phyloP scores from a whole-genome alignment of 2,329 filamentous ascomycete species.

The Tolypocladium tundrense region DNA sequence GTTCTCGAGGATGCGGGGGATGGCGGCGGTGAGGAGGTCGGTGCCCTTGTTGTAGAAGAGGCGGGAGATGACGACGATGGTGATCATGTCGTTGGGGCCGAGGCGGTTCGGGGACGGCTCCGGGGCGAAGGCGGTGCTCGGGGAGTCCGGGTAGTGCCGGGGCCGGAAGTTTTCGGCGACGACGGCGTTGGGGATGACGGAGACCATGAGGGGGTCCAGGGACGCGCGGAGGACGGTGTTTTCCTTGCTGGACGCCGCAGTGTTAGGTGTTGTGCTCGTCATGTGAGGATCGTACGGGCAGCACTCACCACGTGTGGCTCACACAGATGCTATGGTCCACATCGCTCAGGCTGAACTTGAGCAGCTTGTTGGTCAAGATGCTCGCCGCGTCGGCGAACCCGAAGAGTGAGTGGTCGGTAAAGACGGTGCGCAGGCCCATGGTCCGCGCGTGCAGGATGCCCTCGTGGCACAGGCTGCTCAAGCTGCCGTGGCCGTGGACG shows the following conservation, averaged over 20 bases:
- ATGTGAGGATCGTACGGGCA: neutral
- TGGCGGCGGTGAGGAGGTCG: constrained; percentile 90
- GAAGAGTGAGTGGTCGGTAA: constrained; percentile 95
- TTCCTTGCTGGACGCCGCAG: constrained; percentile 61
- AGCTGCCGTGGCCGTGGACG: constrained; percentile 90
- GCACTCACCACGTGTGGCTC: constrained; percentile 80
- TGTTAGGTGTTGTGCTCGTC: neutral
- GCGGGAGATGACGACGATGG: constrained; percentile 92
- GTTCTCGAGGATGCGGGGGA: constrained; percentile 79
- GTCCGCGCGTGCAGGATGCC: constrained; percentile 89
- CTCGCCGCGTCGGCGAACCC: constrained; percentile 94
- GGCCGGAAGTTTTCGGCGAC: constrained; percentile 94
- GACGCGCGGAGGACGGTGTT: constrained; percentile 94
- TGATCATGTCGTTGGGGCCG: constrained; percentile 77
- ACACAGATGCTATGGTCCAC: constrained; percentile 98
- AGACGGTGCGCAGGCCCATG: constrained; percentile 92
- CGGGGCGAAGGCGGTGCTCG: constrained; percentile 24
- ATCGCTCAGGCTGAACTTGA: constrained; percentile 93
- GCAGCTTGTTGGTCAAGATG: constrained; percentile 90
- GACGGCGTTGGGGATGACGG: constrained; percentile 93
- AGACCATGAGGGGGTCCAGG: constrained; percentile 92
- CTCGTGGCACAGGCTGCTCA: constrained; percentile 90
- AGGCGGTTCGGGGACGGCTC: constrained; percentile 54
- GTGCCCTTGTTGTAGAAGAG: constrained; percentile 99
- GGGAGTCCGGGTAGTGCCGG: constrained; percentile 27